Evolutionary conservation across 2,329 filamentous ascomycete species (phyloP), one percentile per base, ranked within the genome.

Genomic region (Xylaria sp.): DNA sequence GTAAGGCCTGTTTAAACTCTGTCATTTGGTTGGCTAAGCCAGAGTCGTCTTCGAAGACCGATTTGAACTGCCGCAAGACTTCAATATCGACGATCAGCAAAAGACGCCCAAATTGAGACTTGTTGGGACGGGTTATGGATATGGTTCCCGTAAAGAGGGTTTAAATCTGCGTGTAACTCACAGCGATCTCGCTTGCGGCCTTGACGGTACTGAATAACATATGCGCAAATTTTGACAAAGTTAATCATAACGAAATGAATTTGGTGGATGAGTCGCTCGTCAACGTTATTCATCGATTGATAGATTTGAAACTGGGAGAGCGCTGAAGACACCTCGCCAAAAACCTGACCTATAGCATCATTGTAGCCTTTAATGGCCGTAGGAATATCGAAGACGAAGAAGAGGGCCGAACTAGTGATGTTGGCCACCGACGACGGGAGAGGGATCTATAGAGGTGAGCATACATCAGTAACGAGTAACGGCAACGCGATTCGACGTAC

Each of bases 151-250:
- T 39, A 4, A 39, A 39, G 15, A 18, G 13, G 18, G 39, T n/a
- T n/a, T 43, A 6, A n/a, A 8, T 43, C 7, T 43, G 39, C 18
- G n/a, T n/a, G 7, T 43, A 43, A 43, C 39, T 43, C 39, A 43
- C 39, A 34, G 32, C 73, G 73, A 18, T 71, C 63, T 50, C 70
- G 34, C 41, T 68, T 70, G 36, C 72, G 57, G 10, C 73, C 70
- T 34, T 77, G 75, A n/a, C 68, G 69, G 46, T 76, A 76, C n/a
- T 74, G 74, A 15, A 77, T 70, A 2, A 76, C 74, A 20, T 76
- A 71, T 13, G 74, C 75, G 52, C 74, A 76, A 3, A 77, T 15
- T 53, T 72, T 75, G 36, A 77, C 74, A 28, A 77, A 73, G 53
- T 70, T 76, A 12, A 70, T 39, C 71, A 77, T 72, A 4, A 76